Base-by-base conservation (phyloP, 495 filamentous ascomycete species). In the Talaromyces ruber region DNA sequence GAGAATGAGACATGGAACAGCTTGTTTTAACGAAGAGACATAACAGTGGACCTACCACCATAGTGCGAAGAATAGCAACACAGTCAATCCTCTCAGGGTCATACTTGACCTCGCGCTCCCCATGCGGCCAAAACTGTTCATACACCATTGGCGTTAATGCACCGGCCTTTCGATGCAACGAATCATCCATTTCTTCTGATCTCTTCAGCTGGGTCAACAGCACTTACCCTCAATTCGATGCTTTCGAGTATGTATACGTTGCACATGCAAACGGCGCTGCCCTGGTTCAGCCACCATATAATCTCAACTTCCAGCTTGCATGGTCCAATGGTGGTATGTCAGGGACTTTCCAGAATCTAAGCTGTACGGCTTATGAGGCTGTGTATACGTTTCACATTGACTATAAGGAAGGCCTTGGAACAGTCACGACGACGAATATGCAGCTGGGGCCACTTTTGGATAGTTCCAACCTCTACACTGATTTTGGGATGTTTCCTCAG, bases 91-190 rank as follows among this genome's bases (percentile, higher is more conserved):
- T 63, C 26, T 39, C 62, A n/a, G 62, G 62, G 8, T 26, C 16
- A n/a, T 63, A 63, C 43, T 37, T 63, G 11, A 24, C 62, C 4
- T 45, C 55, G 2, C 1, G 39, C n/a, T 53, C 43, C 14, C 64
- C 59, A n/a, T 70, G 68, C 45, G 58, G 58, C 24, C 22, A 12
- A 8, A 66, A 70, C 43, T 68, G 68, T 34, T 62, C 58, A 7
- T 70, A 70, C 37, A 56, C 28, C 4, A 61, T 62, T 16, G 45
- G 63, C 6, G 55, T 65, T 16, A 34, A 61, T 50, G 66, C 62
- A 0, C 64, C 63, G 5, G 62, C 58, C 39, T 57, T 66, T 26
- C 22, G 61, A 14, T 68, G 66, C 52, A 32, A 18, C 12, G 58
- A 66, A 39, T 9, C 8, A 47, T 58, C 59, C 16, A 24, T 57